Conservation (phyloP, 1,139 yeast species). For the Yamadazyma atlantica region DNA sequence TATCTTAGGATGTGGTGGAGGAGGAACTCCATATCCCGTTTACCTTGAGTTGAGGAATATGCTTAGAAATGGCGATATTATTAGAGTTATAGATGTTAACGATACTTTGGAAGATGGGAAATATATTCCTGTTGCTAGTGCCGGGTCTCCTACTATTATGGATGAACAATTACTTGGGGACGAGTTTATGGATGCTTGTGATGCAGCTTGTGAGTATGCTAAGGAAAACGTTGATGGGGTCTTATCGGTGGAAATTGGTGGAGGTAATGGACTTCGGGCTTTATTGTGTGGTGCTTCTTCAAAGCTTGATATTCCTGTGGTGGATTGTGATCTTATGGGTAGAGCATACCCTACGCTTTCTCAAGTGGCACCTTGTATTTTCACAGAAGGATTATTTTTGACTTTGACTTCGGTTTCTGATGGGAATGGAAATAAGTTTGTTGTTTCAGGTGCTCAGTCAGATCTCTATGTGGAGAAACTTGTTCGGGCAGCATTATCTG, state of each 20-base stretch:
- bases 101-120: constrained; percentile 23
- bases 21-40: constrained; percentile 47
- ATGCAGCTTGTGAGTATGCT: constrained; percentile 24
- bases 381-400: constrained; percentile 17
- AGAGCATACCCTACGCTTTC: constrained; percentile 42
- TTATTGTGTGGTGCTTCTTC: constrained; percentile 16
- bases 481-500: constrained; percentile 39
- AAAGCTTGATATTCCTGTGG: constrained; percentile 28
- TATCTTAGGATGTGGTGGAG: constrained; percentile 53
- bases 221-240: constrained; percentile 25
- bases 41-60: constrained; percentile 33
- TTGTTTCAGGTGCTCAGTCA: constrained; percentile 32
- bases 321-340: constrained; percentile 48
- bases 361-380: constrained; percentile 35
- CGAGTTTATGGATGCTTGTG: constrained; percentile 32
- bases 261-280: constrained; percentile 43
- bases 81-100: constrained; percentile 32
- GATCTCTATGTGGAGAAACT: constrained; percentile 35
- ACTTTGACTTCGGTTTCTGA: constrained; percentile 40
- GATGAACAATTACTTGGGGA: constrained; percentile 41
- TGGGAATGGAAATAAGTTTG: constrained; percentile 43
- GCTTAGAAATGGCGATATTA: constrained; percentile 29
- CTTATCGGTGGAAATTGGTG: constrained; percentile 43
- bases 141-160: constrained; percentile 49
- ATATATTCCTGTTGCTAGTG: constrained; percentile 37